Evolutionary conservation across 2,329 filamentous ascomycete species (phyloP).

Genomic region (Aspergillus brasiliensis): DNA sequence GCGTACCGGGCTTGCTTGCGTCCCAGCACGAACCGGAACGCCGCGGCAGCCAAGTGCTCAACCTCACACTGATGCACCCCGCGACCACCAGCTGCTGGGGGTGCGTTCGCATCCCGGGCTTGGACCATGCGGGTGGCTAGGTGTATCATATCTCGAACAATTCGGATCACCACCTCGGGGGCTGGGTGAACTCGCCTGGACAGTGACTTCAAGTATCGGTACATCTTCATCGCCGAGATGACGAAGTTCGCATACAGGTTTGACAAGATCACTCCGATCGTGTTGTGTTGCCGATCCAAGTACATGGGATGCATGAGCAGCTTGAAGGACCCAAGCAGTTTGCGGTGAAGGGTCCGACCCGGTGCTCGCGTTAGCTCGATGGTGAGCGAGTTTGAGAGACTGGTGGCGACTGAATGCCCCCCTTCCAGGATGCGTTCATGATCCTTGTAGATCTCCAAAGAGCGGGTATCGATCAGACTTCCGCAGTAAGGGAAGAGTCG

Average conservation of each 20-base stretch:
- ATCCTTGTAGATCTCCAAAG: constrained; percentile 74
- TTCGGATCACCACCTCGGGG: constrained; percentile 62
- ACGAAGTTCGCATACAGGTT: constrained; percentile 75
- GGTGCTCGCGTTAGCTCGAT: constrained; percentile 73
- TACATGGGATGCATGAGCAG: constrained; percentile 70
- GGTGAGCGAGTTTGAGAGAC: constrained; percentile 71
- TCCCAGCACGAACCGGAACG: constrained; percentile 68
- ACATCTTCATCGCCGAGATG: constrained; percentile 76
- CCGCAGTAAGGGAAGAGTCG: constrained; percentile 84
- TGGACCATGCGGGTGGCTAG: constrained; percentile 67
- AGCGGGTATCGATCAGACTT: constrained; percentile 70
- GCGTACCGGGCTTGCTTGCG: constrained; percentile 72
- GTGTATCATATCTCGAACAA: constrained; percentile 66
- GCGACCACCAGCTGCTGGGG: constrained; percentile 51
- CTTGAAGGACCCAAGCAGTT: constrained; percentile 74
- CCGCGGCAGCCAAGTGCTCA: constrained; percentile 66
- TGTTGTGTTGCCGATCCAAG: constrained; percentile 69
- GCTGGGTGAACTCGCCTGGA: constrained; percentile 55
- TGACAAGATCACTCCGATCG: constrained; percentile 64
- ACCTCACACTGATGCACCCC: constrained; percentile 63
- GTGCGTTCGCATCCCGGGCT: constrained; percentile 40
- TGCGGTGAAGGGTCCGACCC: constrained; percentile 77
- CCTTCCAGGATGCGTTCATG: constrained; percentile 52
- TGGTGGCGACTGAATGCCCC: constrained; percentile 55
- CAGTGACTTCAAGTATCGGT: constrained; percentile 63